Base-by-base conservation (phyloP, 306 rosid genomes). In the Lathyrus oleraceus region DNA sequence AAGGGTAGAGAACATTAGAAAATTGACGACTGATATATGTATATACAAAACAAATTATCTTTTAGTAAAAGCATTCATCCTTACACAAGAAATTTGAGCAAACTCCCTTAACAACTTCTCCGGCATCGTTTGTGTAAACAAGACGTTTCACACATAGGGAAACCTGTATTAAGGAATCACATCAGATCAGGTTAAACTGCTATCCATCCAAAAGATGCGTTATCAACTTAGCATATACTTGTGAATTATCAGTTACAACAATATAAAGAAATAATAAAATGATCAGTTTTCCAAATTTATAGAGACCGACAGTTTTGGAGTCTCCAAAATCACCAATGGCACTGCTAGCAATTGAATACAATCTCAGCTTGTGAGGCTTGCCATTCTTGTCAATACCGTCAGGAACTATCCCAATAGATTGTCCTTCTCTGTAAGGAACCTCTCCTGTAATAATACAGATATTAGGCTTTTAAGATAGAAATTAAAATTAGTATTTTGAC, bases 401-500 rank as follows among this genome's bases (percentile, higher is more conserved):
- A 4, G 96, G 80, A 71, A 91, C 85, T 6, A 87, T 89, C 36
- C 99, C 99, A 72, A 95, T 65, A 43, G 99, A 95, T 71, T 95
- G 99, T 61, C 99, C 99, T 76, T 95, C 99, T 85, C 91, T 89
- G 85, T 95, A 95, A 15, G 99, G 97, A 45, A 95, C 70, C 85
- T 91, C 97, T 45, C 99, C 99, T 95, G 73, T 76, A 48, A 52
- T 25, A 53, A 39, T 21, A 20, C 10, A 59, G 1, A 64, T 40
- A 42, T 63, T 13, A 21, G 52, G 13, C 28, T 23, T 13, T 2
- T 49, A 8, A 61, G 42, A 52, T 38, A 61, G 4, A 17, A 11
- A 63, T 0, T 27, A 14, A 14, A 56, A 40, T 61, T 5, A 9
- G 36, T 1, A n/a, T 15, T 32, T 60, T 58, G 42, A 58, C 10